A percentile compares a stretch with the other conserved stretches of the same genome.
These are phyloP conservation scores for Wickerhamomyces kurtzmanii DNA, from an alignment of 805 yeast species.

Conservation along the genomic window DNA sequence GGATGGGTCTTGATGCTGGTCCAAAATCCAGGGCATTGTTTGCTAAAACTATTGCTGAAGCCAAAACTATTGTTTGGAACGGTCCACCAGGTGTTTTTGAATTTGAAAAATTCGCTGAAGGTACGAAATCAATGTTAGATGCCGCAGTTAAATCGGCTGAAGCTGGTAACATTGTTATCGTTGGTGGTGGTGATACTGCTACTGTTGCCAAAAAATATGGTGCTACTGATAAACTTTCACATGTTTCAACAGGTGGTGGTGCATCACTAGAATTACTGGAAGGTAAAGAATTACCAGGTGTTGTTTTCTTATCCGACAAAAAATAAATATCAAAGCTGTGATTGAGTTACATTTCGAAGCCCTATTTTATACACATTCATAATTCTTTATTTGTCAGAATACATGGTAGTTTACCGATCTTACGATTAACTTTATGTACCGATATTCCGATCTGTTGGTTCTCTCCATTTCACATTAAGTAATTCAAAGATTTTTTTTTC, in stretches of 20 bases:
- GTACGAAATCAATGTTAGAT: slow-evolving; percentile 85
- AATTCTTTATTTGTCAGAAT: too few relatives aligned
- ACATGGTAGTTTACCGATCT: too few relatives aligned
- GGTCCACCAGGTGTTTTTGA: slow-evolving; percentile 99
- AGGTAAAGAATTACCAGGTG: slow-evolving; percentile 99
- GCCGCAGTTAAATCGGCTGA: slow-evolving; percentile 82
- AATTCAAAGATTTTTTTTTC: slow-evolving; percentile 35
- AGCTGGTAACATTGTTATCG: slow-evolving; percentile 88
- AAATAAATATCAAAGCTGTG: slow-evolving; percentile 15
- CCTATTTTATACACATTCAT: too few relatives aligned
- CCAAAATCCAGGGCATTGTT: slow-evolving; percentile 78
- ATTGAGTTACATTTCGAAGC: slow-evolving; percentile 5
- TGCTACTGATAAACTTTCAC: slow-evolving; percentile 91
- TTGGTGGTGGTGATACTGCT: slow-evolving; percentile 99
- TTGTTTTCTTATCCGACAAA: slow-evolving; percentile 80
- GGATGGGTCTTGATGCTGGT: slow-evolving; percentile 97
- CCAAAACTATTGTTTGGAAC: slow-evolving; percentile 99
- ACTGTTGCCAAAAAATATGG: slow-evolving; percentile 98
- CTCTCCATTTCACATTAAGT: slow-evolving; percentile 26
- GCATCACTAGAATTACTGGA: slow-evolving; percentile 97
- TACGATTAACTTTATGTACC: too few relatives aligned
- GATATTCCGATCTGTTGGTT: slow-evolving; percentile 17
- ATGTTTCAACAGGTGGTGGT: slow-evolving; percentile 99
- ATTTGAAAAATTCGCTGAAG: slow-evolving; percentile 83
- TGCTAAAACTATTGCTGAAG: slow-evolving; percentile 74